Percentiles rank a stretch among this genome's conserved stretches.
These are phyloP conservation scores for Beta corolliflora DNA, from an alignment of 179 eudicot species.

Conservation along the genomic window DNA sequence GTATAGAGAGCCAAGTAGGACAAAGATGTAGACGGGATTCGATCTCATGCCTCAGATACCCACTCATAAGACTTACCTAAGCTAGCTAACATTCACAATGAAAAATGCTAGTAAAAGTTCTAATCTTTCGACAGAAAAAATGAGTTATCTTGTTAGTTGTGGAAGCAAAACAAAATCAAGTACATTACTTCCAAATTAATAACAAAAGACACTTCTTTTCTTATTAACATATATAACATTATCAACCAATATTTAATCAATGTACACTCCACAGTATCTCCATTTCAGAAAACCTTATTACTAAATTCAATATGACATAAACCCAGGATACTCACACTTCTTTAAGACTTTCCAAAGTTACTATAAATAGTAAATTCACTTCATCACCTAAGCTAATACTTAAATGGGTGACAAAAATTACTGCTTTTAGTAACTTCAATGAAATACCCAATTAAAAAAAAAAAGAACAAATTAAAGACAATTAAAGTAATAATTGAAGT, in stretches of 20 bases:
- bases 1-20: too few species aligned
- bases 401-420: background rate
- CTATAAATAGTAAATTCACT: background rate
- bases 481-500: background rate
- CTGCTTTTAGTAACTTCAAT: background rate
- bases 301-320: background rate
- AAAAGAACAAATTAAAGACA: background rate
- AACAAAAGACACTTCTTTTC: too few species aligned
- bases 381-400: background rate
- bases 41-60: too few species aligned
- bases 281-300: background rate
- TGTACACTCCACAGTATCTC: background rate
- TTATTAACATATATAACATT: background rate
- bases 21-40: too few species aligned
- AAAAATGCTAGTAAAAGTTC: too few species aligned
- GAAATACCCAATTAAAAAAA: background rate
- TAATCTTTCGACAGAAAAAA: too few species aligned
- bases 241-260: background rate
- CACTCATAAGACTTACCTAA: too few species aligned
- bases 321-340: background rate
- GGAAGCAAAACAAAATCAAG: too few species aligned
- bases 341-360: background rate
- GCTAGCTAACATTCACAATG: too few species aligned
- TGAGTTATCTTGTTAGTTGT: too few species aligned
- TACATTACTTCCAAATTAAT: too few species aligned